Conservation (phyloP, 164 flowering plant species). For the Chimonanthus praecox region DNA sequence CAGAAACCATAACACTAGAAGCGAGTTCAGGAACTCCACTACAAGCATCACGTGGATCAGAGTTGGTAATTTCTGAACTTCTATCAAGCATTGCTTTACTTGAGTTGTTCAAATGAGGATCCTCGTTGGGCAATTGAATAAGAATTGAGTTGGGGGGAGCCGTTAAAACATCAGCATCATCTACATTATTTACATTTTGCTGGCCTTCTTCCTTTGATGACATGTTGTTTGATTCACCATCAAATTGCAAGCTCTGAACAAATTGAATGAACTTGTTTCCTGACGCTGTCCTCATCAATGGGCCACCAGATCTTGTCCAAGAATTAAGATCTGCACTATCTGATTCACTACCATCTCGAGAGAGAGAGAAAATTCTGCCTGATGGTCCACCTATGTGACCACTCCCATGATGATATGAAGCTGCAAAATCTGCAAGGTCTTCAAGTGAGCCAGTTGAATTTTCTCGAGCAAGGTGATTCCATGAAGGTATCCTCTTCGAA, state of each 20-base stretch:
- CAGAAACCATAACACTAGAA: conserved; percentile 56
- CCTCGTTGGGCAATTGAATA: conserved; percentile 29
- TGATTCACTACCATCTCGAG: conserved; percentile 47
- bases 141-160: conserved; percentile 27
- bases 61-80: conserved; percentile 42
- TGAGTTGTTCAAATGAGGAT: conserved; percentile 27
- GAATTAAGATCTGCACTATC: conserved; percentile 58
- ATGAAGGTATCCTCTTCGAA: conserved; percentile 90
- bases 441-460: conserved; percentile 94
- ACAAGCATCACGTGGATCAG: conserved; percentile 26
- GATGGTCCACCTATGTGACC: conserved; percentile 26
- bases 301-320: conserved; percentile 99
- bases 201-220: conserved; percentile 19
- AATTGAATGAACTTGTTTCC: conserved; percentile 70
- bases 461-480: conserved; percentile 96
- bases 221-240: conserved; percentile 35
- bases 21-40: conserved; percentile 24
- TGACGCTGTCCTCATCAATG: conserved; percentile 92
- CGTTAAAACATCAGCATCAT: conserved; percentile 20
- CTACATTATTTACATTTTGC: conserved; percentile 9
- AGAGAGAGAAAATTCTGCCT: conserved; percentile 27
- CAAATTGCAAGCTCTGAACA: conserved; percentile 64
- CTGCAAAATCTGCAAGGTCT: conserved; percentile 40
- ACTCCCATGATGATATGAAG: conserved; percentile 37
- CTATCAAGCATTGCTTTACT: conserved; percentile 54